Evolutionary conservation across 495 filamentous ascomycete species (phyloP).

Genomic region (Cairneyella variabilis): DNA sequence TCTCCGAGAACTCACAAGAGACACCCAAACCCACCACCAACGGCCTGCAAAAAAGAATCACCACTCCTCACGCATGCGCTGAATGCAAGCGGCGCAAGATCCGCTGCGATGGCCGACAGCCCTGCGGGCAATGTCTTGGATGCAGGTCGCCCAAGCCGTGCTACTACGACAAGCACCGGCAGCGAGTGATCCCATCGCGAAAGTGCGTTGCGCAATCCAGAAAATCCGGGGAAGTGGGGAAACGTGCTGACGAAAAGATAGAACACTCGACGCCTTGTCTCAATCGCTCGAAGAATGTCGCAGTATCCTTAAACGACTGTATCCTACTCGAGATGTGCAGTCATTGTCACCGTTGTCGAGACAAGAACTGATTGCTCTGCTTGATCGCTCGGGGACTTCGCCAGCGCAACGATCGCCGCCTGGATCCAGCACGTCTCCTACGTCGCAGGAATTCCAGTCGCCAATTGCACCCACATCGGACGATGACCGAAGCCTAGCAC

Average conservation of each 20-base stretch:
- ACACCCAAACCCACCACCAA: constrained; percentile 22
- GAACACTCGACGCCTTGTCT: constrained; percentile 51
- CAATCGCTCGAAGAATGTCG: constrained; percentile 57
- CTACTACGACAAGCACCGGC: constrained; percentile 57
- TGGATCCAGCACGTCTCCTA: constrained; percentile 19
- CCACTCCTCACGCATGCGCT: constrained; percentile 54
- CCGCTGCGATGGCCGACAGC: constrained; percentile 55
- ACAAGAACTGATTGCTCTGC: constrained; percentile 45
- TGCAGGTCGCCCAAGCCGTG: constrained; percentile 54
- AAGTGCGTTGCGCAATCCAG: constrained; percentile 31
- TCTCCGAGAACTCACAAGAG: constrained; percentile 22
- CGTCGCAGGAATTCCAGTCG: constrained; percentile 30
- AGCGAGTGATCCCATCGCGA: constrained; percentile 53
- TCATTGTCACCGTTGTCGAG: constrained; percentile 46
- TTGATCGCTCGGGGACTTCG: constrained; percentile 42
- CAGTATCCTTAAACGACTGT: constrained; percentile 50
- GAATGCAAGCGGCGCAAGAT: constrained; percentile 59
- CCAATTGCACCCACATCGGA: constrained; percentile 42
- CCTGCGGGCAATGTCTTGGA: constrained; percentile 54
- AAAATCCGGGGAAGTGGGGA: not conserved
- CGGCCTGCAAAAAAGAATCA: constrained; percentile 41
- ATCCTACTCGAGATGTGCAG: constrained; percentile 49
- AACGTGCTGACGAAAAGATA: constrained; percentile 20
- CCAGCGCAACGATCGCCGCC: constrained; percentile 20
- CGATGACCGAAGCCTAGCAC: constrained; percentile 40